Evolutionary conservation across 169 alveolate species (phyloP), one percentile per base, ranked within the genome.

Genomic region (Babesia ovata): DNA sequence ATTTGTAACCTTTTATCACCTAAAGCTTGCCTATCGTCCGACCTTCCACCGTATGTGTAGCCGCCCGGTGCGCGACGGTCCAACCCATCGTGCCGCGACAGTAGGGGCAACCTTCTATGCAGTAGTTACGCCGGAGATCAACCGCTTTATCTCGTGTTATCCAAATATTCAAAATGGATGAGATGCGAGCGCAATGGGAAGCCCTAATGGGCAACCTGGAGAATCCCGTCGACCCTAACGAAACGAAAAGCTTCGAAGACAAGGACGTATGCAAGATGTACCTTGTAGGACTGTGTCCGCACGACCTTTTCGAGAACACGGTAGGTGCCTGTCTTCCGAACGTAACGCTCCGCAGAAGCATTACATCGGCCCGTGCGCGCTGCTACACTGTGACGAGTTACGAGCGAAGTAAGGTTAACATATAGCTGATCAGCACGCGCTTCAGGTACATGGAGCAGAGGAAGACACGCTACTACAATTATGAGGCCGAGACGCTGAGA

Each of bases 281-380:
- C 71, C 76, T 92, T 33, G 85, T 93, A 9, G 95, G 95, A 36
- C 60, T 92, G 50, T 92, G 95, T 70, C 95, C 95, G 48, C 92
- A 88, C 62, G 95, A 92, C 69, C 84, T 92, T 50, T 92, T 92
- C 70, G 95, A 89, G 57, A 91, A 92, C 66, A 92, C 95, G 85
- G 93, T 89, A 76, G 10, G 81, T 29, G n/a, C 10, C 22, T 8
- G 21, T 21, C 19, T 19, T 1, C 14, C 19, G 42, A 14, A 6
- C 0, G 0, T 44, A 28, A 67, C 56, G 48, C 22, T 10, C 16
- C 29, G 36, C 81, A 85, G 92, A 91, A 91, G 59, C 93, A 85
- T 62, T 91, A 89, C 70, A 56, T 91, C 84, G 95, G 95, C 17
- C 93, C 94, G 21, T 92, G 95, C 81, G 49, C 61, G 52, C 86